Percentiles rank a stretch among this genome's conserved stretches.
Conservation (phyloP, 257 asterid genomes). For the Gardenia jasminoides region DNA sequence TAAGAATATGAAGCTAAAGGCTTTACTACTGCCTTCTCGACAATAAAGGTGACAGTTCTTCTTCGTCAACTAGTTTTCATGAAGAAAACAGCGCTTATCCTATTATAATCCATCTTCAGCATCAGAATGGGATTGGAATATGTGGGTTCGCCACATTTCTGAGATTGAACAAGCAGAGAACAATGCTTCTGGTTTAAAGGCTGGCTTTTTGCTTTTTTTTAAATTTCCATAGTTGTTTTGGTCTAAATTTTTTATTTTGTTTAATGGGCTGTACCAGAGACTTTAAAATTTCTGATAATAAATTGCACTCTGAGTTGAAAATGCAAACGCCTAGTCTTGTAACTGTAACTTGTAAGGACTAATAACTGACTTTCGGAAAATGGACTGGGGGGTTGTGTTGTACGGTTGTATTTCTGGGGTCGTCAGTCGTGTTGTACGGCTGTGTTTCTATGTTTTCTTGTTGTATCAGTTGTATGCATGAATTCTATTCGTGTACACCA, state of each 20-base stretch:
- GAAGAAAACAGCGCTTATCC: conserved; percentile 20
- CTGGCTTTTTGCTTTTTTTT: conserved; percentile 11
- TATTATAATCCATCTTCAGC: conserved; percentile 38
- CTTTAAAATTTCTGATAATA: not conserved
- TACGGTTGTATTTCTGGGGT: no score
- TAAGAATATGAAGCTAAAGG: conserved; percentile 21
- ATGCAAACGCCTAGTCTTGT: no score
- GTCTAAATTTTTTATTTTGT: not conserved
- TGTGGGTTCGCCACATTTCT: conserved; percentile 81
- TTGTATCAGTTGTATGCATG: no score
- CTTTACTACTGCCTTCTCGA: conserved; percentile 52
- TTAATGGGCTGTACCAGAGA: conserved; percentile 3
- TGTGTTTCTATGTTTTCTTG: no score
- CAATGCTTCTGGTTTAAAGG: conserved; percentile 78
- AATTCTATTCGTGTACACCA: no score
- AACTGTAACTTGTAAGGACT: no score
- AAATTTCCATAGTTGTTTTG: not conserved
- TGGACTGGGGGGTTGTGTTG: no score
- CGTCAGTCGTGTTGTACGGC: no score
- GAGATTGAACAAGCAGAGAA: conserved; percentile 90
- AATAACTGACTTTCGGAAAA: no score
- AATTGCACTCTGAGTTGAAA: no score
- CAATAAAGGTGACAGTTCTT: conserved; percentile 12
- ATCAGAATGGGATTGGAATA: conserved; percentile 86
- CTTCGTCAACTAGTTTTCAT: conserved; percentile 22